Base-by-base conservation (phyloP, 345 rosid species). In the Populus nigra region DNA sequence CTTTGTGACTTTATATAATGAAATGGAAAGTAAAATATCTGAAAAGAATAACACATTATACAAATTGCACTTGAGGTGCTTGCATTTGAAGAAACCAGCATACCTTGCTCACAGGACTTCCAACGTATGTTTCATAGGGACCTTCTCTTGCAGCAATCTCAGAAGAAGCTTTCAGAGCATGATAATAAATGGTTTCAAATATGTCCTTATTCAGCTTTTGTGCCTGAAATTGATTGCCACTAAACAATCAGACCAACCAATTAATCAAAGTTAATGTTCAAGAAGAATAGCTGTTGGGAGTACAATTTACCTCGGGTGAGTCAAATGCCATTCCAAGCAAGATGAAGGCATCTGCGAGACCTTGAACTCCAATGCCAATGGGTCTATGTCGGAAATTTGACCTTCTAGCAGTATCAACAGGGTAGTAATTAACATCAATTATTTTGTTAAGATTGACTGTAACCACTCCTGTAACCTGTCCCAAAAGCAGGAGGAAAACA, bases 101-200 rank as follows among this genome's bases (percentile, higher is more conserved):
- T 79, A 94, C 98, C 97, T 94, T 93, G 87, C 98, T 94, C 80
- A 94, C 93, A 18, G 98, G 98, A 81, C 97, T 84, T 72, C 98
- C 98, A 50, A 76, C 36, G 77, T 90, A 95, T 1, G 98, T 91
- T 83, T 89, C 94, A 75, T 95, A 95, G 8, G 96, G 79, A 67
- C 97, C 94, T 67, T 93, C 97, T 76, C 68, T 83, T 12, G 85
- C 84, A 78, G 98, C 97, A 69, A 91, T 57, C 73, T 88, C 90
- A 63, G 86, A 85, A 81, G 99, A 95, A 75, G 95, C 82, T 83
- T 90, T 90, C 59, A 93, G 83, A 47, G 97, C 89, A 88, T 91
- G 89, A 77, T 89, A 95, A 84, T 95, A 95, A 71, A 95, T 91
- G 71, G 99, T 89, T 78, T 91, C 98, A 86, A 95, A 95, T 55